Evolutionary conservation across 2,329 filamentous ascomycete species (phyloP).

Genomic region (Beauveria scarabaeidicola): DNA sequence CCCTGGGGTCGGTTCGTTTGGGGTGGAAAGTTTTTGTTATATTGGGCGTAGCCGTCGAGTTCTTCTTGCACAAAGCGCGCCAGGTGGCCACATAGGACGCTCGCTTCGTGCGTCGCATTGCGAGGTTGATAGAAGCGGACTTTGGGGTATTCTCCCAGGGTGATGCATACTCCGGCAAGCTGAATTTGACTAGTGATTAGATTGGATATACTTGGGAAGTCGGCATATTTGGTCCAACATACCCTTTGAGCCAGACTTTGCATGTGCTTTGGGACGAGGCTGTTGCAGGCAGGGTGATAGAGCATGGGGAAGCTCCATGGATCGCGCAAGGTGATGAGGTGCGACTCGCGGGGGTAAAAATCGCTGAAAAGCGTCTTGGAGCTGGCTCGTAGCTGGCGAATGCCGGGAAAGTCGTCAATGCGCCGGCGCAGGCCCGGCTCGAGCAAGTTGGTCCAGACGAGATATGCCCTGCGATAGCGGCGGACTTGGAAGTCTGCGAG

Average conservation of each 20-base stretch:
- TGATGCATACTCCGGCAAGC: slow-evolving; percentile 64
- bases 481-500: slow-evolving; percentile 83
- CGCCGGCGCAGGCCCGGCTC: slow-evolving; percentile 62
- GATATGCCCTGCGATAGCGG: slow-evolving; percentile 68
- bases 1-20: slow-evolving; percentile 70
- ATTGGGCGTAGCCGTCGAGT: slow-evolving; percentile 80
- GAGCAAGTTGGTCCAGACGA: slow-evolving; percentile 79
- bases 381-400: slow-evolving; percentile 66
- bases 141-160: slow-evolving; percentile 86
- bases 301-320: slow-evolving; percentile 92
- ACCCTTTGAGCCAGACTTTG: slow-evolving; percentile 83
- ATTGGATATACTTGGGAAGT: background rate
- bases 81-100: slow-evolving; percentile 77
- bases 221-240: slow-evolving; percentile 7
- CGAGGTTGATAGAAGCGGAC: slow-evolving; percentile 82
- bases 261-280: slow-evolving; percentile 74
- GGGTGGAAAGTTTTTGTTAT: slow-evolving; percentile 76
- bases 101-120: slow-evolving; percentile 73
- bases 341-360: slow-evolving; percentile 84
- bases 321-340: slow-evolving; percentile 84
- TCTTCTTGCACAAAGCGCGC: slow-evolving; percentile 88
- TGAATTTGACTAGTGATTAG: slow-evolving; percentile 11
- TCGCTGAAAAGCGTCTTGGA: slow-evolving; percentile 80
- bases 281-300: slow-evolving; percentile 85
- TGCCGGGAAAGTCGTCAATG: slow-evolving; percentile 61